Conservation (phyloP, 352 stramenopile species). For the Phytophthora constricta region DNA sequence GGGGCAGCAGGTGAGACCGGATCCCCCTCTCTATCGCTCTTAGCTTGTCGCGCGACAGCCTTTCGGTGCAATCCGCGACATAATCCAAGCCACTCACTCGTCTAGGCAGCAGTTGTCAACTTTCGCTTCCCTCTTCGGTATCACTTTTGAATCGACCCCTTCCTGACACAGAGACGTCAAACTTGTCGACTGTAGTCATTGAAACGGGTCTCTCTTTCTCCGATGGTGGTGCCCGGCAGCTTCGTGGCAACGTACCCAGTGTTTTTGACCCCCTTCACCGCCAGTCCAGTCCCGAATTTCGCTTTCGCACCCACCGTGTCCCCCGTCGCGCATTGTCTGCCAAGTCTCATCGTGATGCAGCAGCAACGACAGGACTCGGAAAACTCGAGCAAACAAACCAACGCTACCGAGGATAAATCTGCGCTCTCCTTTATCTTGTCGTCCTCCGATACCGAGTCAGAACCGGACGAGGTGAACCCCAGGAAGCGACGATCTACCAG, state of each 20-base stretch:
- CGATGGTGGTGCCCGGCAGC: slow-evolving; percentile 33
- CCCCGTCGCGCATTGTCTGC: slow-evolving; percentile 14
- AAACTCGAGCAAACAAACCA: slow-evolving; percentile 15
- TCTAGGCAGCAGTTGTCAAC: slow-evolving; percentile 31
- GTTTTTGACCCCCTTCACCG: slow-evolving; percentile 20
- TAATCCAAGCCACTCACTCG: slow-evolving; percentile 35
- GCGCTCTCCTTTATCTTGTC: slow-evolving; percentile 47
- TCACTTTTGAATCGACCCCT: slow-evolving; percentile 33
- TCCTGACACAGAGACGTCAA: slow-evolving; percentile 10
- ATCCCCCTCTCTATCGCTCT: slow-evolving; percentile 22
- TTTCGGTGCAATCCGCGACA: slow-evolving; percentile 46
- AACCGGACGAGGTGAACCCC: slow-evolving; percentile 17
- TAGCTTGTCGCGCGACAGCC: background rate
- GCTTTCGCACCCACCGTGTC: slow-evolving; percentile 9
- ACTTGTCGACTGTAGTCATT: background rate
- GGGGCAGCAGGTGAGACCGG: too few relatives aligned
- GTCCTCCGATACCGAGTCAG: slow-evolving; percentile 35
- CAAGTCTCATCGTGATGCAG: slow-evolving; percentile 31
- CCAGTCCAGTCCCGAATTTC: slow-evolving; percentile 20
- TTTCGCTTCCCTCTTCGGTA: slow-evolving; percentile 16
- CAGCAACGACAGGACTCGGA: slow-evolving; percentile 15
- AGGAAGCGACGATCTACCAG: slow-evolving; percentile 26
- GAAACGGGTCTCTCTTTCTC: slow-evolving; percentile 10
- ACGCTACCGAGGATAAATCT: slow-evolving; percentile 32
- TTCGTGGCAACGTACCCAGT: slow-evolving; percentile 28